Evolutionary conservation across 2,329 filamentous ascomycete genomes (phyloP).

Genomic region (Xylariales sp.): DNA sequence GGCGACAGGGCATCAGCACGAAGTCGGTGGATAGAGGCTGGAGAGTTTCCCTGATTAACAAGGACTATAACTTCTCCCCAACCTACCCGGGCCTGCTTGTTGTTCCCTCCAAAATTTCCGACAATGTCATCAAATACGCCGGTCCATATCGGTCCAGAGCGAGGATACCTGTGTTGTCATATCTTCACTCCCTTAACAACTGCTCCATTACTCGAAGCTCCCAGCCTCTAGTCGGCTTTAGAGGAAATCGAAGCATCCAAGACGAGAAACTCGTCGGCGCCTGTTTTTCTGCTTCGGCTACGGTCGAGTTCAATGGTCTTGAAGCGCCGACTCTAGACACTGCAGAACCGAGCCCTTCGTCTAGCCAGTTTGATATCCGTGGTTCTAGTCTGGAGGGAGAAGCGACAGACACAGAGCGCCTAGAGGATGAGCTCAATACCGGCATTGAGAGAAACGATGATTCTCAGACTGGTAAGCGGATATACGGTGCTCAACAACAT

Average conservation of each 20-base stretch:
- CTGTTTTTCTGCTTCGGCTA: conserved; percentile 82
- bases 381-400: conserved; percentile 58
- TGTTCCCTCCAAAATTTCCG: conserved; percentile 91
- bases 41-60: conserved; percentile 91
- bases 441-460: conserved; percentile 64
- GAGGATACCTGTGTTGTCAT: conserved; percentile 89
- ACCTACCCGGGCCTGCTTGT: conserved; percentile 90
- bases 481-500: conserved; percentile 92
- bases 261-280: conserved; percentile 94
- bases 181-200: conserved; percentile 96
- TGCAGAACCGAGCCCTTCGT: conserved; percentile 55
- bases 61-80: conserved; percentile 88
- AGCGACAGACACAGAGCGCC: conserved; percentile 70
- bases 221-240: conserved; percentile 88
- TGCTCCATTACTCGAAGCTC: conserved; percentile 96
- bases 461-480: conserved; percentile 69
- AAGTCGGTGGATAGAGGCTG: conserved; percentile 84
- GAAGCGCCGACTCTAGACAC: conserved; percentile 49
- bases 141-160: conserved; percentile 87
- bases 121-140: conserved; percentile 95
- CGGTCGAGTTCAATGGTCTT: conserved; percentile 54
- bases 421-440: conserved; percentile 75
- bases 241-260: conserved; percentile 90
- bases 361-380: conserved; percentile 64
- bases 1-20: conserved; percentile 85